phyloP scores from a whole-genome alignment of 2,329 filamentous ascomycete genomes.

The Ophiostoma ulmi region DNA sequence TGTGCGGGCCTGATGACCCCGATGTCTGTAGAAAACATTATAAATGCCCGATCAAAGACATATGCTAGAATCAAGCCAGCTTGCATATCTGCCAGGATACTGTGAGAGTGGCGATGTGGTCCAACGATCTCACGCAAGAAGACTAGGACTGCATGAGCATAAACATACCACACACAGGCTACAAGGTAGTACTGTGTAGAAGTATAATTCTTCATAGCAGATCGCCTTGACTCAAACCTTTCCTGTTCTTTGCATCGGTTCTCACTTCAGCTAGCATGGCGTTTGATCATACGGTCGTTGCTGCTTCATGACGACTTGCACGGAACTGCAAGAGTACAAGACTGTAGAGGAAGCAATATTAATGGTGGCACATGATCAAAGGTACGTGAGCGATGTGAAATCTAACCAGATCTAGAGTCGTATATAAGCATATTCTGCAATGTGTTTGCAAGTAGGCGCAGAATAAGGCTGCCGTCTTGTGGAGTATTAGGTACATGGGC shows the following conservation, averaged over 20 bases:
- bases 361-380: not conserved
- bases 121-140: not conserved
- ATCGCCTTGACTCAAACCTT: not conserved
- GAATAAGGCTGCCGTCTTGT: not conserved
- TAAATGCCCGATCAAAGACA: constrained; percentile 7
- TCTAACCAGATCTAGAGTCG: not conserved
- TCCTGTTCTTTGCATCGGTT: not conserved
- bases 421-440: not conserved
- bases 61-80: not conserved
- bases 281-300: not conserved
- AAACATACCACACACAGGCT: too few species aligned
- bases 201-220: too few species aligned
- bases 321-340: not conserved
- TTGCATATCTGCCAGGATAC: not conserved
- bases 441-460: not conserved
- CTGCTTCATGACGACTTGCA: not conserved
- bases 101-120: not conserved
- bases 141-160: too few species aligned
- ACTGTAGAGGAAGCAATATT: too few species aligned
- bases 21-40: not conserved
- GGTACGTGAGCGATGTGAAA: not conserved
- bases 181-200: too few species aligned
- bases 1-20: not conserved
- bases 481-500: not conserved
- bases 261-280: not conserved